Conservation (phyloP, 768 basidiomycete species). For the Mrakia gelida region DNA sequence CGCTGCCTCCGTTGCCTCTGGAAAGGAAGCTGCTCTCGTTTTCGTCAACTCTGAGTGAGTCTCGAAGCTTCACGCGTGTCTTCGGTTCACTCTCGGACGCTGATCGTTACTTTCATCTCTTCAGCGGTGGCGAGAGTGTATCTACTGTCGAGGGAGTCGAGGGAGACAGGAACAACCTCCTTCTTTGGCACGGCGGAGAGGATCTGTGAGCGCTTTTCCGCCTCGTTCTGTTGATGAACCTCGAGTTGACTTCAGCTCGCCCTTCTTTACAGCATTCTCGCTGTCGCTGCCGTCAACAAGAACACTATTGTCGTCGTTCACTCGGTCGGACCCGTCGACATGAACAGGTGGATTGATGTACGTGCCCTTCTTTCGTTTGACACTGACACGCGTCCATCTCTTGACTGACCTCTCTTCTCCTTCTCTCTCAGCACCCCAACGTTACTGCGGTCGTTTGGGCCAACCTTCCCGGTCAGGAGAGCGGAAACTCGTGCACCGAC, state of each 20-base stretch:
- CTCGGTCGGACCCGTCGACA: constrained; percentile 52
- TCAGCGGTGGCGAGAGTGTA: too few species aligned
- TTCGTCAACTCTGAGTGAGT: constrained; percentile 38
- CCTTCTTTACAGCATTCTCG: background rate
- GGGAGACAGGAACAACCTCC: background rate
- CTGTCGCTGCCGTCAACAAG: constrained; percentile 22
- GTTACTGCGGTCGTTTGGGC: constrained; percentile 2
- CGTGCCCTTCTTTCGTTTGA: too few species aligned
- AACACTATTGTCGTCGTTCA: constrained; percentile 65
- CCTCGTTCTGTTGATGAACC: constrained; percentile 69
- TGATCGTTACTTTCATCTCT: too few species aligned
- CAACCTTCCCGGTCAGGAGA: constrained; percentile 54
- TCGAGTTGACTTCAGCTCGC: constrained; percentile 42
- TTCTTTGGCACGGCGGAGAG: background rate
- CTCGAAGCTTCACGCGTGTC: too few species aligned
- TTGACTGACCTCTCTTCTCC: background rate
- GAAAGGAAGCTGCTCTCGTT: constrained; percentile 36
- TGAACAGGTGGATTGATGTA: too few species aligned
- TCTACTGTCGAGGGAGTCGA: too few species aligned
- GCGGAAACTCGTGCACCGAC: constrained; percentile 65
- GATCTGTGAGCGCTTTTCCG: constrained; percentile 50
- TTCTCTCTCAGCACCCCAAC: constrained; percentile 36
- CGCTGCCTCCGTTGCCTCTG: constrained; percentile 43
- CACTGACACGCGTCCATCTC: too few species aligned
- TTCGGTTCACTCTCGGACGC: too few species aligned